Evolutionary conservation across 169 alveolate genomes (phyloP).

Genomic region (Eimeria maxima): DNA sequence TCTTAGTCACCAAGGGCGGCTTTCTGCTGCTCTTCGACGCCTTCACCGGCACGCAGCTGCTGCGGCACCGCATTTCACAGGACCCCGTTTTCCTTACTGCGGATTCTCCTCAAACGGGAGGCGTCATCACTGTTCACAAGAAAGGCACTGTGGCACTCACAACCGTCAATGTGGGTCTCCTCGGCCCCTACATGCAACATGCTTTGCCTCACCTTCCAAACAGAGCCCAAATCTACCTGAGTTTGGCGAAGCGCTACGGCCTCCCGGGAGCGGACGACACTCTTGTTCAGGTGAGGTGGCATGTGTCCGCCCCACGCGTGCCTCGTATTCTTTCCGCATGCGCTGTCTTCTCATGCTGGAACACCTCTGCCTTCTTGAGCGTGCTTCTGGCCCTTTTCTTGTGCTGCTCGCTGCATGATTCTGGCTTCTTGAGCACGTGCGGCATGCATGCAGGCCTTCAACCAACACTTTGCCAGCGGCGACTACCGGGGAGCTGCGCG

Average conservation of each 20-base stretch:
- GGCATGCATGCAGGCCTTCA: constrained; percentile 84
- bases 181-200: constrained; percentile 76
- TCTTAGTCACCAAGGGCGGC: constrained; percentile 91
- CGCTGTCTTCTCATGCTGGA: background rate
- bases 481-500: constrained; percentile 97
- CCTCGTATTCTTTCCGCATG: too few species aligned
- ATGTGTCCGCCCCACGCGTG: background rate
- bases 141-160: constrained; percentile 86
- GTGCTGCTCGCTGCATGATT: background rate
- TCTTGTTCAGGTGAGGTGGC: constrained; percentile 72
- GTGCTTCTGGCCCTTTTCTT: background rate
- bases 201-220: constrained; percentile 75
- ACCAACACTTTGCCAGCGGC: constrained; percentile 85
- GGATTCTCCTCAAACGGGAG: constrained; percentile 86
- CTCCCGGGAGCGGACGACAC: constrained; percentile 84
- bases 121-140: constrained; percentile 87
- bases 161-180: constrained; percentile 76
- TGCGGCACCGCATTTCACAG: constrained; percentile 81
- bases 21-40: constrained; percentile 88
- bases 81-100: constrained; percentile 86
- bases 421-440: background rate
- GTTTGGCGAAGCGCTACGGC: constrained; percentile 83
- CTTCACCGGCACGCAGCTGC: constrained; percentile 86
- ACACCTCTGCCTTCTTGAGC: background rate
- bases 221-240: constrained; percentile 76